Conservation (phyloP, 2,329 filamentous ascomycete species). For the Rasamsonia emersonii region DNA sequence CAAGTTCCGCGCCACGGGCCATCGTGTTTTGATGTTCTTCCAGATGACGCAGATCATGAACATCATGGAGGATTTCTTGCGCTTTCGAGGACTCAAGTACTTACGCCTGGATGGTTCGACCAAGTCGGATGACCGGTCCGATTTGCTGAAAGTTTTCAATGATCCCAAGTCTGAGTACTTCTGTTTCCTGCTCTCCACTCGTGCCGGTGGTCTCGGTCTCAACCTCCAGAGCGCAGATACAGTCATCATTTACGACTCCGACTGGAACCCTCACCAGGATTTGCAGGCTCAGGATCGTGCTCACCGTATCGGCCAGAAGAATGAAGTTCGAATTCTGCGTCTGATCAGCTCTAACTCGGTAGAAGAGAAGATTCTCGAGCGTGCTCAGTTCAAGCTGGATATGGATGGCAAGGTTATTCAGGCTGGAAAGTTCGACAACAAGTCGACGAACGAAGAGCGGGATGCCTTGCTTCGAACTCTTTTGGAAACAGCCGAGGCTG, state of each 20-base stretch:
- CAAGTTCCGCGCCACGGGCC: conserved; percentile 83
- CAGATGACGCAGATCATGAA: conserved; percentile 99
- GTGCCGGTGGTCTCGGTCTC: conserved; percentile 93
- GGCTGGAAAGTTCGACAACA: conserved; percentile 98
- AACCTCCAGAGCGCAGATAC: conserved; percentile 97
- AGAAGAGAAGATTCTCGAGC: conserved; percentile 96
- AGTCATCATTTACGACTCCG: conserved; percentile 98
- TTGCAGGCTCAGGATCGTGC: conserved; percentile 98
- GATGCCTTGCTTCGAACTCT: conserved; percentile 93
- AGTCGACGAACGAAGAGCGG: conserved; percentile 95
- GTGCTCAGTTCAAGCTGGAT: conserved; percentile 94
- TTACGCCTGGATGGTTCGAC: conserved; percentile 92
- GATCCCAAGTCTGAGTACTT: conserved; percentile 85
- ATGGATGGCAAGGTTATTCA: conserved; percentile 99
- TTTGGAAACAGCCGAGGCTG: conserved; percentile 67
- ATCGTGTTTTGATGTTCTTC: conserved; percentile 99
- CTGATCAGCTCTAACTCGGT: conserved; percentile 95
- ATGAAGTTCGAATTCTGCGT: conserved; percentile 92
- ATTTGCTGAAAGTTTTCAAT: conserved; percentile 83
- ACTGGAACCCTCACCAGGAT: conserved; percentile 99
- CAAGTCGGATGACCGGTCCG: conserved; percentile 93
- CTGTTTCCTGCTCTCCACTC: conserved; percentile 96
- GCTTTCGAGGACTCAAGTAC: conserved; percentile 73
- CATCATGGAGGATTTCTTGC: conserved; percentile 98
- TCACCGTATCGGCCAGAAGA: conserved; percentile 99